phyloP scores from a whole-genome alignment of 202 grass and related monocot species.

The Carex arenaria region DNA sequence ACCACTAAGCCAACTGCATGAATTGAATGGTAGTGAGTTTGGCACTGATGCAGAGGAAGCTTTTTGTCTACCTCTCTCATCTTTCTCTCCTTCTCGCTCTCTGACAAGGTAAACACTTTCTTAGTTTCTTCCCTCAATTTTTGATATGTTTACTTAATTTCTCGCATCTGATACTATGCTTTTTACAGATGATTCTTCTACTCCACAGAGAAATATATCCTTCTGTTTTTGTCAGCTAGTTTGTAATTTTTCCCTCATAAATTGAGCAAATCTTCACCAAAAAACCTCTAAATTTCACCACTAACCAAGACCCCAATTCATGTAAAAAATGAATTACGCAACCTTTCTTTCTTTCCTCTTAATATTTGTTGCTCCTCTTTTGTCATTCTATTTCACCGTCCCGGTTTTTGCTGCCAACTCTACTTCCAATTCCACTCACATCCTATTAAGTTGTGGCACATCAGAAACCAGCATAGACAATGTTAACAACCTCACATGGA shows the following conservation, averaged over 20 bases:
- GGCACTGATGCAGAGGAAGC: not conserved
- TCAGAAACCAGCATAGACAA: slow-evolving; percentile 11
- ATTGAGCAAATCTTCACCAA: not conserved
- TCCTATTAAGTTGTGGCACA: slow-evolving; percentile 53
- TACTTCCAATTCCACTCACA: slow-evolving; percentile 8
- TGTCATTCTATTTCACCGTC: not conserved
- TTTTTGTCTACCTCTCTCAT: not conserved
- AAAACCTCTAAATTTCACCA: not conserved
- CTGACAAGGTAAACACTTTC: not conserved
- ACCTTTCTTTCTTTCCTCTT: not conserved
- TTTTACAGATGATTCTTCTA: not conserved
- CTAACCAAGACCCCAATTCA: not conserved
- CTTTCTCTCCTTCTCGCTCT: not conserved
- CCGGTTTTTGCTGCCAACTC: slow-evolving; percentile 11
- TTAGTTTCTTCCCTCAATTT: not conserved
- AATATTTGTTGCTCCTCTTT: not conserved
- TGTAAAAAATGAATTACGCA: not conserved
- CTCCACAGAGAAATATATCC: not conserved
- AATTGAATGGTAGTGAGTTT: not conserved
- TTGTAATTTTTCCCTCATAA: not conserved
- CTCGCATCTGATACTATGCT: not conserved
- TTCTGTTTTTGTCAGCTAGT: not conserved
- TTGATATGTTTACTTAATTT: not conserved
- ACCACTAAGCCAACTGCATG: not conserved
- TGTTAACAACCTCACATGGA: slow-evolving; percentile 45